Conservation (phyloP, 345 rosid species). For the Ailanthus altissimus region DNA sequence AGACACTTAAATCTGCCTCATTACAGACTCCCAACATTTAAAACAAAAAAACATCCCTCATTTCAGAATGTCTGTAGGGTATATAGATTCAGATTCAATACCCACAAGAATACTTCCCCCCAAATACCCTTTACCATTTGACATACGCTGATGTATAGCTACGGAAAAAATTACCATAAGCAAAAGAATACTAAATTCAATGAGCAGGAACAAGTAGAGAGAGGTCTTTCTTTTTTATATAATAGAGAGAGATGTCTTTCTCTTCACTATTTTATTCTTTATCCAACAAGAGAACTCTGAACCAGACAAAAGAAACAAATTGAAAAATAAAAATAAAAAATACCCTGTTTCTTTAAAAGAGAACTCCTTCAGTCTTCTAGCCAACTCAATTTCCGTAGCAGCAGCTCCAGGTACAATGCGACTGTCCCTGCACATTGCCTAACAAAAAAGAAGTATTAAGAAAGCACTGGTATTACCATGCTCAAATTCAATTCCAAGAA, state of each 20-base stretch:
- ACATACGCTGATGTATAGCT: neutral
- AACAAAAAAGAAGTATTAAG: conserved; percentile 19
- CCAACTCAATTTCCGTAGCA: conserved; percentile 94
- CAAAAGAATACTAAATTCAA: neutral
- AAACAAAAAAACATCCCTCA: neutral
- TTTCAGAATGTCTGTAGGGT: neutral
- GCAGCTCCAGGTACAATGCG: conserved; percentile 94
- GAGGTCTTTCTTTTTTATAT: no score
- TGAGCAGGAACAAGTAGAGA: neutral
- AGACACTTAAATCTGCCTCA: neutral
- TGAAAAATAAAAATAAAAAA: conserved; percentile 1
- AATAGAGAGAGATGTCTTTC: neutral
- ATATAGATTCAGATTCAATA: neutral
- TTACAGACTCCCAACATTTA: neutral
- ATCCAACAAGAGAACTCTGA: neutral
- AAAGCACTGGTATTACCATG: neutral
- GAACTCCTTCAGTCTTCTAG: conserved; percentile 88
- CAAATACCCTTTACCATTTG: neutral
- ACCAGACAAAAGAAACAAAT: neutral
- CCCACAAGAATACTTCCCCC: neutral
- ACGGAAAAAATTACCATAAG: neutral
- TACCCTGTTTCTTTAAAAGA: conserved; percentile 96
- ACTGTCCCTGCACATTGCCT: conserved; percentile 99
- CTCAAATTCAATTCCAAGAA: neutral
- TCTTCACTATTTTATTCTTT: neutral